Evolutionary conservation across 2,329 filamentous ascomycete genomes (phyloP), one percentile per base, ranked within the genome.

Genomic region (Fusarium sp.): DNA sequence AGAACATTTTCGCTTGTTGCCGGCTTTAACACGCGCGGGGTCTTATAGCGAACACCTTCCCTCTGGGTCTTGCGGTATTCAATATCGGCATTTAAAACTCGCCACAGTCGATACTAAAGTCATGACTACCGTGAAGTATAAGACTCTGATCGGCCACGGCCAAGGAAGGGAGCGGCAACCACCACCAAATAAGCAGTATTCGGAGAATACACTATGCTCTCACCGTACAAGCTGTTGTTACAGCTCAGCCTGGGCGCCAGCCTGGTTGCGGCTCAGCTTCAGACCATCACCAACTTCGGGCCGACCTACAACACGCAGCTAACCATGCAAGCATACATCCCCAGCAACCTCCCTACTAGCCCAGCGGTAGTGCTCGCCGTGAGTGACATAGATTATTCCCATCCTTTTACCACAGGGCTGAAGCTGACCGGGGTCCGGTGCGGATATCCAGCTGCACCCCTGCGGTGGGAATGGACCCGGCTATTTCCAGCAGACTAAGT

Each of bases 221-320:
- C 59, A 0, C 59, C 59, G 1, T 23, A 33, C 8, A 55, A 62
- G 39, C 20, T 62, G 39, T 38, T 62, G 11, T 16, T 38, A 10
- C 57, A 62, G 57, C 44, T 62, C 31, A 62, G 21, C 23, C 20
- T 62, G 16, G 57, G 44, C 20, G 57, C 23, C 3, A 33, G 59
- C 44, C 57, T 62, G 8, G 59, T 62, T 24, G 38, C 57, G 11
- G 59, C 57, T 62, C 59, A 62, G 46, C 59, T 62, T 11, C 59
- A 62, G 38, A 62, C 59, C 16, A 62, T 62, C 13, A 62, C 12
- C 13, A 62, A 62, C 18, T 62, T 62, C 5, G 59, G 59, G 3
- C 41, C 33, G 6, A 62, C 59, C 2, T 62, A 62, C 4, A 37
- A 13, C 12, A 62, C 59, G 3, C 33, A 39, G n/a, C 33, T 62